Percentiles rank a stretch among this genome's conserved stretches.
These are phyloP conservation scores for Gymnopus androsaceus DNA, from an alignment of 1,284 basidiomycete species.

Conservation along the genomic window DNA sequence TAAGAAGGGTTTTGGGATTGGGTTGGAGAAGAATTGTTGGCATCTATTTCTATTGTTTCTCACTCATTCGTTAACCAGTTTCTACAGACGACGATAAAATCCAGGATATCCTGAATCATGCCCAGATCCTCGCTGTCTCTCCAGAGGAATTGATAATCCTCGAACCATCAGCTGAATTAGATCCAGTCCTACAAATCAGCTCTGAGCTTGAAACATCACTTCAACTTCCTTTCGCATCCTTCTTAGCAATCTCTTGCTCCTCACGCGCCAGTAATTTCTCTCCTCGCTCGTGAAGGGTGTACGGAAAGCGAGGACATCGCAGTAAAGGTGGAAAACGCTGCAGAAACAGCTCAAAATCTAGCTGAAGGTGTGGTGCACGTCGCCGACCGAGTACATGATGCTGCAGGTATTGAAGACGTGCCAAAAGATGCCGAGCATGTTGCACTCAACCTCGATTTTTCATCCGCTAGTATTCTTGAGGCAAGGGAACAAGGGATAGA, in stretches of 20 bases:
- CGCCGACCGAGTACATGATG: constrained; percentile 22
- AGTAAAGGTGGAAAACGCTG: constrained; percentile 37
- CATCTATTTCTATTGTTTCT: constrained; percentile 5
- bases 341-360: constrained; percentile 39
- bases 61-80: not conserved
- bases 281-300: not conserved
- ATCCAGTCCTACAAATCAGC: constrained; percentile 14
- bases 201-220: constrained; percentile 39
- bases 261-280: constrained; percentile 30
- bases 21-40: constrained; percentile 53
- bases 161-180: not conserved
- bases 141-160: constrained; percentile 15
- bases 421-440: constrained; percentile 23
- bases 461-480: too few relatives aligned
- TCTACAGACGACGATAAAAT: constrained; percentile 44
- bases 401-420: constrained; percentile 26
- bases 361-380: constrained; percentile 36
- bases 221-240: constrained; percentile 48
- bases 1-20: constrained; percentile 39
- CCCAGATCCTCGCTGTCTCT: constrained; percentile 21
- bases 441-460: not conserved
- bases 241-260: constrained; percentile 38
- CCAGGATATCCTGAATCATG: constrained; percentile 43
- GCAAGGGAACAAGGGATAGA: not conserved
- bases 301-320: constrained; percentile 30